phyloP scores from a whole-genome alignment of 2,329 filamentous ascomycete species.

The Arachnopeziza araneosa region DNA sequence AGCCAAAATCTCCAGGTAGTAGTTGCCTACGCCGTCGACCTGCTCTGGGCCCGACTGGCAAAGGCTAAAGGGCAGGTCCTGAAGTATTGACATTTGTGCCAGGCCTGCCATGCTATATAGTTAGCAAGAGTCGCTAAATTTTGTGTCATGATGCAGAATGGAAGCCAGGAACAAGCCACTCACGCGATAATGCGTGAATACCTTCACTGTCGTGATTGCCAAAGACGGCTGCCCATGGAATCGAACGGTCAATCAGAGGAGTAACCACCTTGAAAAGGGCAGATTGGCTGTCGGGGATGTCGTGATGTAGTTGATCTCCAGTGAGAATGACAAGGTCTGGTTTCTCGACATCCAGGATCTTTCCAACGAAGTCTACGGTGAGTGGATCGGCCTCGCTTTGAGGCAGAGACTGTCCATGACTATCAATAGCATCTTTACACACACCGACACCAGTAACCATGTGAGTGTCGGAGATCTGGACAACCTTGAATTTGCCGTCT shows the following conservation, averaged over 20 bases:
- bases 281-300: constrained; percentile 68
- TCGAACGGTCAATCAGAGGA: constrained; percentile 73
- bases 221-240: constrained; percentile 88
- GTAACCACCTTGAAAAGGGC: constrained; percentile 88
- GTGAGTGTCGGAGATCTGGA: constrained; percentile 91
- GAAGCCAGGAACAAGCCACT: constrained; percentile 25
- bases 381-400: constrained; percentile 83
- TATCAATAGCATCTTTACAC: constrained; percentile 72
- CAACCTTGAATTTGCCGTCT: constrained; percentile 89
- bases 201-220: constrained; percentile 95
- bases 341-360: constrained; percentile 83
- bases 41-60: constrained; percentile 72
- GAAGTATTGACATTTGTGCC: constrained; percentile 75
- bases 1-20: constrained; percentile 80
- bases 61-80: constrained; percentile 80
- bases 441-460: constrained; percentile 78
- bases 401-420: constrained; percentile 40
- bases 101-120: constrained; percentile 31
- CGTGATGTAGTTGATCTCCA: constrained; percentile 91
- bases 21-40: constrained; percentile 87
- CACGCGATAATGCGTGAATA: constrained; percentile 33
- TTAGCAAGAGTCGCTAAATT: constrained; percentile 27
- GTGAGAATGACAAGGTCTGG: constrained; percentile 85
- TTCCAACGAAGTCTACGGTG: constrained; percentile 79
- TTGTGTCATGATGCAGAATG: not conserved